Evolutionary conservation across 2,329 filamentous ascomycete species (phyloP).

Genomic region (Hymenoscyphus fructigenus): DNA sequence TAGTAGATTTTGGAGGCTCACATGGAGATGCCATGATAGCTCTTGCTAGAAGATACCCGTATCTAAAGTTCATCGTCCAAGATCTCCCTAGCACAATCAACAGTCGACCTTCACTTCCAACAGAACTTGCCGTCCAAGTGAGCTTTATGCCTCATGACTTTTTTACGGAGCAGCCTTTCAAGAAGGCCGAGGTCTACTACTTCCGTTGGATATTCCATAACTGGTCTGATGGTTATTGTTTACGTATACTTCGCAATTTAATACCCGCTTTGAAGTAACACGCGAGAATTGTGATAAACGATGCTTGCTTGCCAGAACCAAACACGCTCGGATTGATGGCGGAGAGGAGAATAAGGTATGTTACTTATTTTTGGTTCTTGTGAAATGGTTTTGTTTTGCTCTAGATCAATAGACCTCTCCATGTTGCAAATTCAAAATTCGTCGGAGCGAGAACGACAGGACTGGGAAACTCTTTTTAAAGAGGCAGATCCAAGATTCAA

Average conservation of each 20-base stretch:
- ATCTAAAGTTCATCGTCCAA: slow-evolving; percentile 30
- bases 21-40: slow-evolving; percentile 27
- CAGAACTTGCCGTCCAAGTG: slow-evolving; percentile 14
- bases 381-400: not conserved
- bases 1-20: slow-evolving; percentile 28
- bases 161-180: slow-evolving; percentile 44
- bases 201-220: slow-evolving; percentile 49
- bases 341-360: not conserved
- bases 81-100: slow-evolving; percentile 40
- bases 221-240: slow-evolving; percentile 43
- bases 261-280: slow-evolving; percentile 44
- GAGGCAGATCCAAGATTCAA: slow-evolving; percentile 7
- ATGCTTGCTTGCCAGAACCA: slow-evolving; percentile 4
- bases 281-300: slow-evolving; percentile 36
- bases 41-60: slow-evolving; percentile 23
- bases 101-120: not conserved
- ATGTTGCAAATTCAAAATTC: slow-evolving; percentile 13
- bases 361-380: not conserved
- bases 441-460: slow-evolving; percentile 7
- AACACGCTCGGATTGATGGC: not conserved
- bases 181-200: slow-evolving; percentile 44
- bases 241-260: slow-evolving; percentile 39
- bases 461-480: slow-evolving; percentile 11
- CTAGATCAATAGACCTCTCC: slow-evolving; percentile 1
- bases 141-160: slow-evolving; percentile 43